phyloP scores from a whole-genome alignment of 768 basidiomycete genomes.

The Exidia glandulosa region DNA sequence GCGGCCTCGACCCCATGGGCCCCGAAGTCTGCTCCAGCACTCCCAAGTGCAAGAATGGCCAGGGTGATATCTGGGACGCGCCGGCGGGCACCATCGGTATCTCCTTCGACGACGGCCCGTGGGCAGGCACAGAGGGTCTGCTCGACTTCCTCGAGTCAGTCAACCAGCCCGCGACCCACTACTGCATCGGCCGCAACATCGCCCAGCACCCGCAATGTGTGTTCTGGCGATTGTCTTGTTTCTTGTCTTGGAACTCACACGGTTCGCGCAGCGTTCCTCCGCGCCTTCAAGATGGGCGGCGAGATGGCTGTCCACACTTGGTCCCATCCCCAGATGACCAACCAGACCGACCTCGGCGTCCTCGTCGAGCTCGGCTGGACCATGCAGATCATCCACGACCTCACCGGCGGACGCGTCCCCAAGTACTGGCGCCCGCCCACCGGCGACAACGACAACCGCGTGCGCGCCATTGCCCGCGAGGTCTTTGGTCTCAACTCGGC shows the following conservation, averaged over 20 bases:
- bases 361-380: constrained; percentile 80
- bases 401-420: constrained; percentile 67
- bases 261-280: neutral
- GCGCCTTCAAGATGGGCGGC: neutral
- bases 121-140: constrained; percentile 1
- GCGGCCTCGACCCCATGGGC: constrained; percentile 26
- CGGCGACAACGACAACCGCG: constrained; percentile 75
- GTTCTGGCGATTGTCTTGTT: too few relatives aligned
- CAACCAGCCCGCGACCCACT: neutral
- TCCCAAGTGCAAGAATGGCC: constrained; percentile 45
- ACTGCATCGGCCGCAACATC: neutral
- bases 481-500: constrained; percentile 75
- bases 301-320: constrained; percentile 38
- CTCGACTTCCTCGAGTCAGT: neutral
- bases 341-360: constrained; percentile 54
- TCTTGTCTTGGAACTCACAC: neutral
- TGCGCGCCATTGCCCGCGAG: constrained; percentile 73
- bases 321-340: constrained; percentile 75
- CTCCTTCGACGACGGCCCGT: constrained; percentile 76
- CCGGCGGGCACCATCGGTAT: constrained; percentile 56
- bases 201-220: neutral
- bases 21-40: constrained; percentile 62
- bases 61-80: constrained; percentile 60
- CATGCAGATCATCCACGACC: constrained; percentile 65
- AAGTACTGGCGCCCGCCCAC: constrained; percentile 80